Evolutionary conservation across 192 early-diverging fungal genomes (phyloP), one percentile per base, ranked within the genome.

Genomic region (Polychytrium aggregatum): DNA sequence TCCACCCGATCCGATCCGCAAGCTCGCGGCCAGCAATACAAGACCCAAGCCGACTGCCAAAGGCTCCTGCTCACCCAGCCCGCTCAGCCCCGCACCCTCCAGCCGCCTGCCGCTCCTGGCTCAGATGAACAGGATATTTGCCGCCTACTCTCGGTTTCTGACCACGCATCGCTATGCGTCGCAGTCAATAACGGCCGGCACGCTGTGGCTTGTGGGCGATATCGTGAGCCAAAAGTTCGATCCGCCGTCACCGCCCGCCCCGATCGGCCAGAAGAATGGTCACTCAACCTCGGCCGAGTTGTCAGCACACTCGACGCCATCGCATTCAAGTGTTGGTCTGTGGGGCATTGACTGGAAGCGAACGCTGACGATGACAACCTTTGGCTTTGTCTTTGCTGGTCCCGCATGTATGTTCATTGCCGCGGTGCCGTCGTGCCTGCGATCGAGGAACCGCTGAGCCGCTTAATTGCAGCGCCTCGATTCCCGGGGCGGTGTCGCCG

Each of bases 321-420:
- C n/a, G n/a, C n/a, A n/a, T n/a, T n/a, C n/a, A n/a, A n/a, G n/a
- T n/a, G n/a, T n/a, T n/a, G n/a, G n/a, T n/a, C n/a, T n/a, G n/a
- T 13, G 34, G 40, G 48, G 55, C 22, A 40, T 61, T 20, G 59
- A 57, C 37, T 61, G 59, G 54, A 46, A 46, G 37, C 44, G 62
- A 11, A 59, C 62, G 35, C 25, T 24, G 10, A 57, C 48, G 36
- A 66, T 66, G 64, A 49, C 59, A 5, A 53, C 39, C 6, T 66
- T 61, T 41, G 64, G 64, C 2, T 55, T 66, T 33, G 56, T 46
- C 34, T 53, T 66, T 29, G 64, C 64, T 4, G 64, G 64, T n/a
- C n/a, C n/a, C n/a, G n/a, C n/a, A n/a, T n/a, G n/a, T n/a, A n/a
- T n/a, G n/a, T n/a, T n/a, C n/a, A n/a, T n/a, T n/a, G n/a, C n/a